These are phyloP conservation scores for Fusarium bulbicola DNA, from an alignment of 2,329 filamentous ascomycete species.

Conservation along the genomic window DNA sequence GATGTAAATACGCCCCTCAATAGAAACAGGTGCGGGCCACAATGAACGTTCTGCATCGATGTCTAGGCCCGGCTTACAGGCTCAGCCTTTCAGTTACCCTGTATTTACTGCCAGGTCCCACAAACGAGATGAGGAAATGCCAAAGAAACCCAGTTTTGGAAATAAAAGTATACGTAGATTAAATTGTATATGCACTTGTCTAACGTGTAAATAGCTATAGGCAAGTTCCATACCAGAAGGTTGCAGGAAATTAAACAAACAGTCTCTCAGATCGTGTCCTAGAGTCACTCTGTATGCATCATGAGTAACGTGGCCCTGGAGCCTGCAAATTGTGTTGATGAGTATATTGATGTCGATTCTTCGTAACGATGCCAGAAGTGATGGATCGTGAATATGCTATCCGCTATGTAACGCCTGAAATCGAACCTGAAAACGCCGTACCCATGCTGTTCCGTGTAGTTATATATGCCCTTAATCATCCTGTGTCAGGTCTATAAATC, in stretches of 20 bases:
- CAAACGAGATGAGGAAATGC: neutral
- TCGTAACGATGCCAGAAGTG: neutral
- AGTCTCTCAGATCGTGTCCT: neutral
- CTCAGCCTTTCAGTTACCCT: neutral
- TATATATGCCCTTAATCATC: slow-evolving; percentile 31
- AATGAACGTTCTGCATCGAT: neutral
- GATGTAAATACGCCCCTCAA: neutral
- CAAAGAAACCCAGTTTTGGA: neutral
- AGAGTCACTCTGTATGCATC: neutral
- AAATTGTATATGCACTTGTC: neutral
- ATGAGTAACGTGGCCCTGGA: neutral
- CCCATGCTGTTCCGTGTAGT: neutral
- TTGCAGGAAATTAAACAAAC: neutral
- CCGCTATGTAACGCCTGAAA: slow-evolving; percentile 18
- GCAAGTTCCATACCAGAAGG: neutral
- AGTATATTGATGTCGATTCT: neutral
- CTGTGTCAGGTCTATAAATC: slow-evolving; percentile 47
- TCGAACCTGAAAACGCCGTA: slow-evolving; percentile 5
- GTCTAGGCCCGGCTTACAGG: neutral
- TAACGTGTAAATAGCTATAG: neutral
- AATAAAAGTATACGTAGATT: neutral
- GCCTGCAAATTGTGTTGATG: neutral
- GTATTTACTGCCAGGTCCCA: neutral
- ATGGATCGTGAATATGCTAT: slow-evolving; percentile 6
- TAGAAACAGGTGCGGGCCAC: neutral